Evolutionary conservation across 345 rosid genomes (phyloP).

Genomic region (Ceriops zippeliana): DNA sequence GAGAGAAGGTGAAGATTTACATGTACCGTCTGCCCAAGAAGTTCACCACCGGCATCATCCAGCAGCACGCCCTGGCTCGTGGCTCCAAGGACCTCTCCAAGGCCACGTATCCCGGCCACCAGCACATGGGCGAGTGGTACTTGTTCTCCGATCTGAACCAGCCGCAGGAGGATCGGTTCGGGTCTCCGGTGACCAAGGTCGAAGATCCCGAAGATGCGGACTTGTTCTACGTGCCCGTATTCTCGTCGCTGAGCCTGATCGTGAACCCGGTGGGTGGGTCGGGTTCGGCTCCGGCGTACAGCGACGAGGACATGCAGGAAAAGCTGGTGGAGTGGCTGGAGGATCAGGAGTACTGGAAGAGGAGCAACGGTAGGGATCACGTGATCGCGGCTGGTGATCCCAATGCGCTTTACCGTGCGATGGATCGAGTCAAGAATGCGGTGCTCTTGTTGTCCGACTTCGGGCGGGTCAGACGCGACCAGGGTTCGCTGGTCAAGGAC

Average conservation of each 20-base stretch:
- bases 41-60: constrained; percentile 77
- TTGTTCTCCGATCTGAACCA: constrained; percentile 65
- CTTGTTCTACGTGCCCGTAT: constrained; percentile 78
- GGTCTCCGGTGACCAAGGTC: constrained; percentile 58
- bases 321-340: constrained; percentile 76
- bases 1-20: constrained; percentile 47
- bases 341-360: constrained; percentile 75
- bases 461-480: constrained; percentile 74
- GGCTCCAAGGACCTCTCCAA: constrained; percentile 50
- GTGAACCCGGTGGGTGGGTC: constrained; percentile 47
- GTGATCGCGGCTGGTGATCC: constrained; percentile 87
- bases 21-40: constrained; percentile 78
- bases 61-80: constrained; percentile 73
- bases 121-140: constrained; percentile 99
- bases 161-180: constrained; percentile 52
- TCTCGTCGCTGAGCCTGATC: constrained; percentile 77
- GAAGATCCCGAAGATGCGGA: constrained; percentile 80
- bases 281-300: constrained; percentile 47
- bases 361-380: constrained; percentile 74
- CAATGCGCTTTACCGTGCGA: constrained; percentile 62
- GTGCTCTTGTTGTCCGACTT: constrained; percentile 72
- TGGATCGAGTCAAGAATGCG: constrained; percentile 68
- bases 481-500: constrained; percentile 89
- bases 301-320: constrained; percentile 86
- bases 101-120: constrained; percentile 90